Evolutionary conservation across 2,329 filamentous ascomycete genomes (phyloP).

Genomic region (Penicillium sp.): DNA sequence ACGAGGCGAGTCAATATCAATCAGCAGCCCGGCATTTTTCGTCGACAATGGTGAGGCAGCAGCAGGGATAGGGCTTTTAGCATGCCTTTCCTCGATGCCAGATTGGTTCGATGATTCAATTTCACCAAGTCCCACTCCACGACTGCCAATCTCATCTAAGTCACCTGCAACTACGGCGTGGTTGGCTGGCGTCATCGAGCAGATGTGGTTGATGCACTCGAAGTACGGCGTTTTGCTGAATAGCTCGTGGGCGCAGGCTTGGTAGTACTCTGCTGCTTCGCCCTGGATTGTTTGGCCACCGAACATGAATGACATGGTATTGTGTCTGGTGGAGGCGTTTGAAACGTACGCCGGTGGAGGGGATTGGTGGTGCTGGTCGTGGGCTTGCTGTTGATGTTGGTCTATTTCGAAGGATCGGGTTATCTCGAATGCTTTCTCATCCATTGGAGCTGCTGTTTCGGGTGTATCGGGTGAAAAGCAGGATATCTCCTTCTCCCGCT

Average conservation of each 20-base stretch:
- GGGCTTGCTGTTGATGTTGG: neutral
- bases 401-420: slow-evolving; percentile 10
- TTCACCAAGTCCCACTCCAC: slow-evolving; percentile 23
- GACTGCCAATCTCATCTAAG: slow-evolving; percentile 13
- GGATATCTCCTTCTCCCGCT: slow-evolving; percentile 27
- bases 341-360: slow-evolving; percentile 7
- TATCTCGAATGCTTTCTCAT: slow-evolving; percentile 13
- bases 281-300: slow-evolving; percentile 30
- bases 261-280: slow-evolving; percentile 44
- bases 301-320: slow-evolving; percentile 26
- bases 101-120: neutral
- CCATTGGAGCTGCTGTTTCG: slow-evolving; percentile 19
- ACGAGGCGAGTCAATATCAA: slow-evolving; percentile 22
- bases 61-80: no score
- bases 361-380: slow-evolving; percentile 1
- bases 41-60: neutral
- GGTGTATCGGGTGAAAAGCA: slow-evolving; percentile 38
- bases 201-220: slow-evolving; percentile 46
- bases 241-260: slow-evolving; percentile 48
- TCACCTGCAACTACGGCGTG: slow-evolving; percentile 2
- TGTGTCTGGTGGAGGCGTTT: slow-evolving; percentile 12
- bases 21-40: slow-evolving; percentile 12
- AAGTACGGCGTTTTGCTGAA: slow-evolving; percentile 44
- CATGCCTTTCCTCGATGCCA: neutral
- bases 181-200: slow-evolving; percentile 36